Evolutionary conservation across 345 rosid species (phyloP), one percentile per base, ranked within the genome.

Genomic region (Eucalyptus curtisii): DNA sequence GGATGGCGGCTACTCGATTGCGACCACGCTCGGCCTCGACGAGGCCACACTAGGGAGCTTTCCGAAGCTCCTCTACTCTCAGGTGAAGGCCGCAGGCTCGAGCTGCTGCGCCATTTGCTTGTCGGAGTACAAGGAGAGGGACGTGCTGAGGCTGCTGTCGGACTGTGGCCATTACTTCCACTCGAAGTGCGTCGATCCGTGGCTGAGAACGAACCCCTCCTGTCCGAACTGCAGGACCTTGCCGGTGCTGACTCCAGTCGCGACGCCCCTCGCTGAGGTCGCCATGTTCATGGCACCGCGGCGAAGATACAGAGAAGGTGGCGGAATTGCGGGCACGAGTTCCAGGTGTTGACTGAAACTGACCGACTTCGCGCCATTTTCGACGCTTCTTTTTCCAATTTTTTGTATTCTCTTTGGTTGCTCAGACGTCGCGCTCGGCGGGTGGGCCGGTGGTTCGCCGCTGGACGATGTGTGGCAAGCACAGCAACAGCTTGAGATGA

Each of bases 201-300:
- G 81, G 81, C 11, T 87, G 88, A 52, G 64, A 61, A 25, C 12
- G 33, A 71, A 71, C 82, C 45, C 82, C 2, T 71, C 90, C 14
- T 91, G 91, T 71, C 91, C 91, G 4, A 40, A 89, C 9, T 90
- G 92, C 79, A 88, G 91, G 52, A 90, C 55, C 53, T 90, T 82
- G 33, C 86, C 88, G 11, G 14, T 45, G 45, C 82, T 24, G 82
- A 3, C 82, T 20, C 76, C 25, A 40, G 37, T 71, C 7, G 45
- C 14, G 24, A 71, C 25, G 27, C 27, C 82, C 22, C 45, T 10
- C 3, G 27, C 82, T 19, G 82, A 71, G 82, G 45, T 71, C 7
- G 27, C 45, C 4, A 42, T 44, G 20, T 11, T 10, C 45, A 24
- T 44, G 7, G 14, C 45, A 44, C 42, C 2, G 45, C 82, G 82